A percentile compares a stretch with the other conserved stretches of the same genome.
Evolutionary conservation across 441 rosid species (phyloP).

Genomic region (Breynia disticha): DNA sequence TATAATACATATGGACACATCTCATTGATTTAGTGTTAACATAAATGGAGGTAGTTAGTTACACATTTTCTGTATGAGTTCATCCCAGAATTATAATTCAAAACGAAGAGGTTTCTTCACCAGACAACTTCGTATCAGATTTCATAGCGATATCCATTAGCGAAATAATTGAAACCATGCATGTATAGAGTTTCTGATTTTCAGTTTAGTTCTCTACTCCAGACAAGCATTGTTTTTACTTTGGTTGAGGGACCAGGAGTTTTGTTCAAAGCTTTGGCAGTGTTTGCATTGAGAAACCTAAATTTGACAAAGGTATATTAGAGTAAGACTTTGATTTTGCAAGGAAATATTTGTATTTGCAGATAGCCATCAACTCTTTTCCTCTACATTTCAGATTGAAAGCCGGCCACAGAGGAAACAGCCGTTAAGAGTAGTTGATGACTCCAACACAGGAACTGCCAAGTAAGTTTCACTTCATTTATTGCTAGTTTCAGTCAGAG

Average conservation of each 20-base stretch:
- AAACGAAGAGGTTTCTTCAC: no score
- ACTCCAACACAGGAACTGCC: slow-evolving; percentile 46
- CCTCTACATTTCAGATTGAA: slow-evolving; percentile 36
- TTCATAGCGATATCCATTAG: no score
- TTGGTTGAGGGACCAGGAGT: slow-evolving; percentile 41
- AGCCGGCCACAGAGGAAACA: slow-evolving; percentile 59
- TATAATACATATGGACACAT: no score
- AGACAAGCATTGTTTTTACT: slow-evolving; percentile 48
- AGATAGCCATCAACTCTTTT: neutral
- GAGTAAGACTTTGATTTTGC: neutral
- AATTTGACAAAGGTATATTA: slow-evolving; percentile 44
- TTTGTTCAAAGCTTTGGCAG: slow-evolving; percentile 57
- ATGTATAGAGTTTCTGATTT: neutral
- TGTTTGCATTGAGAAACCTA: slow-evolving; percentile 47
- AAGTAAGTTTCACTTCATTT: slow-evolving; percentile 26
- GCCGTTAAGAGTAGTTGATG: slow-evolving; percentile 53
- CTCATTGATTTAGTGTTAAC: no score
- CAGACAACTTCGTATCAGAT: no score
- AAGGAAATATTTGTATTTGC: neutral
- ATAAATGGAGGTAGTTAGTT: no score
- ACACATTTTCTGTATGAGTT: no score
- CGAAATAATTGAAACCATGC: neutral
- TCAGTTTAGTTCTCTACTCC: slow-evolving; percentile 10
- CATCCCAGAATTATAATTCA: no score
- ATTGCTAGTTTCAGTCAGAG: neutral